Evolutionary conservation across 2,329 filamentous ascomycete species (phyloP).

Genomic region (Hypoxylon sp.): DNA sequence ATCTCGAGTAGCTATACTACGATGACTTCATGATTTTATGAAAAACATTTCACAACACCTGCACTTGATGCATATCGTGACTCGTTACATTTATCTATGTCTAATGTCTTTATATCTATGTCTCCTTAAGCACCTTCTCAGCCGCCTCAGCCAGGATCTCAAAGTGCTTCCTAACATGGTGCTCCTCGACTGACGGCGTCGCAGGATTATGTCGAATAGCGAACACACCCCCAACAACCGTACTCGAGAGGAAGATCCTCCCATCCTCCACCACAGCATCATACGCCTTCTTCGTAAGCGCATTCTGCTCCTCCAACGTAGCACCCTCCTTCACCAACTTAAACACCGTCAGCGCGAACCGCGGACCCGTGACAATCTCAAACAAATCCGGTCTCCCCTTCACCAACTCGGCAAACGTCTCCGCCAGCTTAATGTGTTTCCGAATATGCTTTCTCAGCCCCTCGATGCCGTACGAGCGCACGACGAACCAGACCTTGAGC

Average conservation of each 20-base stretch:
- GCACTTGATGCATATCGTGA: background rate
- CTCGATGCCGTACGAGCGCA: slow-evolving; percentile 82
- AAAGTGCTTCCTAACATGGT: slow-evolving; percentile 80
- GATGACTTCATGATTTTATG: slow-evolving; percentile 21
- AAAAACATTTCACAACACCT: background rate
- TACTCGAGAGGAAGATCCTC: slow-evolving; percentile 86
- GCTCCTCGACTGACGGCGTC: slow-evolving; percentile 76
- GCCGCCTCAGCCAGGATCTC: slow-evolving; percentile 76
- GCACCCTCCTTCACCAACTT: slow-evolving; percentile 60
- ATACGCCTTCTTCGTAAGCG: slow-evolving; percentile 79
- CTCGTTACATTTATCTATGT: slow-evolving; percentile 7
- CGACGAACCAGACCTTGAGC: slow-evolving; percentile 95
- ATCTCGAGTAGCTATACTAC: slow-evolving; percentile 5
- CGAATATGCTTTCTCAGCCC: slow-evolving; percentile 82
- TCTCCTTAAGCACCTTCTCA: slow-evolving; percentile 63
- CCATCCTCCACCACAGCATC: slow-evolving; percentile 79
- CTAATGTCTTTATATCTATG: slow-evolving; percentile 27
- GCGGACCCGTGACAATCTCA: slow-evolving; percentile 77
- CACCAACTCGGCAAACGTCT: slow-evolving; percentile 75
- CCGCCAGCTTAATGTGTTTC: slow-evolving; percentile 76
- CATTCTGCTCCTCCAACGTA: slow-evolving; percentile 68
- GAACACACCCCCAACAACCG: slow-evolving; percentile 78
- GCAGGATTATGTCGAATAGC: slow-evolving; percentile 86
- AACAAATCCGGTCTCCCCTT: slow-evolving; percentile 76
- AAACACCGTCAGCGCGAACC: slow-evolving; percentile 85